phyloP scores from a whole-genome alignment of 2,329 filamentous ascomycete species.

The Fragosphaeria purpurea region DNA sequence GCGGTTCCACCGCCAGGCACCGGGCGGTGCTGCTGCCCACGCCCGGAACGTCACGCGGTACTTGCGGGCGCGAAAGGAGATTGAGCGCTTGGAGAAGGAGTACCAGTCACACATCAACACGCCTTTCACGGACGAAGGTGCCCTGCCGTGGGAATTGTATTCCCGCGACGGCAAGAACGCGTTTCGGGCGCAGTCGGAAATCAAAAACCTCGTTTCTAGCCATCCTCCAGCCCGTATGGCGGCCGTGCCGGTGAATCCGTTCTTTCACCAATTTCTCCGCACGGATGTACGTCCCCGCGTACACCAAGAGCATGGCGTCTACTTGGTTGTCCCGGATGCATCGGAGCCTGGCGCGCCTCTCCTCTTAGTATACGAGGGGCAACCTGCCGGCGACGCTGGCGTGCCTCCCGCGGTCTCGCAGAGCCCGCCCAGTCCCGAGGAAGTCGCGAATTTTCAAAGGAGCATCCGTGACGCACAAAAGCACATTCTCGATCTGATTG shows the following conservation, averaged over 20 bases:
- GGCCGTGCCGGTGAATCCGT: constrained; percentile 60
- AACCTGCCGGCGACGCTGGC: constrained; percentile 26
- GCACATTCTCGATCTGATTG: constrained; percentile 48
- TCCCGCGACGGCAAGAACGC: constrained; percentile 76
- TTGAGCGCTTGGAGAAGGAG: constrained; percentile 68
- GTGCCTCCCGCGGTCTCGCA: constrained; percentile 42
- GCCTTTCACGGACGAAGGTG: constrained; percentile 57
- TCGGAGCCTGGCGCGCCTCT: constrained; percentile 50
- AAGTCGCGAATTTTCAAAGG: constrained; percentile 44
- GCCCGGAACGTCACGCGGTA: constrained; percentile 83
- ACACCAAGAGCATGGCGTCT: constrained; percentile 60
- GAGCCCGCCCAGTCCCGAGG: constrained; percentile 37
- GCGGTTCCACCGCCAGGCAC: constrained; percentile 64
- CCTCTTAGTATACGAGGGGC: constrained; percentile 65
- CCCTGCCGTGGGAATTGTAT: constrained; percentile 79
- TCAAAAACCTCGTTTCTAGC: constrained; percentile 61
- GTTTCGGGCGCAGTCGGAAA: constrained; percentile 63
- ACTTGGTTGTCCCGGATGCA: constrained; percentile 59
- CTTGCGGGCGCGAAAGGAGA: constrained; percentile 68
- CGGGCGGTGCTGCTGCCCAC: constrained; percentile 63
- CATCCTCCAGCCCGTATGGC: constrained; percentile 65
- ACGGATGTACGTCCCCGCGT: constrained; percentile 54
- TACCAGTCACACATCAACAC: constrained; percentile 85
- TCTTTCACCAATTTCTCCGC: constrained; percentile 66
- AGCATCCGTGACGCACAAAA: constrained; percentile 45